Conservation (phyloP, 768 basidiomycete genomes). For the Asterophora lycoperdoides region DNA sequence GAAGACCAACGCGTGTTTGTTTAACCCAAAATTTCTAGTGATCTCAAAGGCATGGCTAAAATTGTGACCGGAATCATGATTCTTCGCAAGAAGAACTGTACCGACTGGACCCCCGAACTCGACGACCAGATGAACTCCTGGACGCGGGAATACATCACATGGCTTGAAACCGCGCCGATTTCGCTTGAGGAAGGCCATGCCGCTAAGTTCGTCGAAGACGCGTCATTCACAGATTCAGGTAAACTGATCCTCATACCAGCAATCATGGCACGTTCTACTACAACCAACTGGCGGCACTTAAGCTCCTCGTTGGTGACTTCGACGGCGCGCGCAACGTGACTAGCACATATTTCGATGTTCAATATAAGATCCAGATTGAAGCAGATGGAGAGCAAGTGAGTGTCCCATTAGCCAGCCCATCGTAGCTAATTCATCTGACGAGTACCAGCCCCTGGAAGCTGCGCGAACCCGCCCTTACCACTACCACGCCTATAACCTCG, state of each 20-base stretch:
- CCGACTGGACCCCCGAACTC: constrained; percentile 51
- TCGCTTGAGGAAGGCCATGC: constrained; percentile 44
- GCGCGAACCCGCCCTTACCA: constrained; percentile 60
- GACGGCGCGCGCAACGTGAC: constrained; percentile 44
- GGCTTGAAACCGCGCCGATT: constrained; percentile 48
- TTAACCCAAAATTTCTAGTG: constrained; percentile 28
- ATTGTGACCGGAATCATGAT: constrained; percentile 9
- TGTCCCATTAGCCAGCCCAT: not conserved
- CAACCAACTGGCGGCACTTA: constrained; percentile 54
- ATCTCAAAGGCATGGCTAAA: constrained; percentile 48
- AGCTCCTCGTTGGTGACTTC: constrained; percentile 49
- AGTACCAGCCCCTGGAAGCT: constrained; percentile 51
- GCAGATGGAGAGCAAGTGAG: constrained; percentile 55
- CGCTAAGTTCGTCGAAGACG: constrained; percentile 40
- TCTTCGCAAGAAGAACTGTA: constrained; percentile 32
- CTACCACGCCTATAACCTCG: constrained; percentile 64
- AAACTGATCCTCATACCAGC: constrained; percentile 26
- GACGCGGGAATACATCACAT: constrained; percentile 47
- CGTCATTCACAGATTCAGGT: not conserved
- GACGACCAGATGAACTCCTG: constrained; percentile 48
- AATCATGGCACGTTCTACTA: constrained; percentile 67
- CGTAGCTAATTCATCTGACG: not conserved
- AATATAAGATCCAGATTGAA: constrained; percentile 50
- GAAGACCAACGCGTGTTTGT: not conserved
- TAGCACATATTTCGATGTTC: constrained; percentile 44